A percentile compares a stretch with the other conserved stretches of the same genome.
These are phyloP conservation scores for Scytalidium sp. DNA, from an alignment of 2,329 filamentous ascomycete species.

Conservation along the genomic window DNA sequence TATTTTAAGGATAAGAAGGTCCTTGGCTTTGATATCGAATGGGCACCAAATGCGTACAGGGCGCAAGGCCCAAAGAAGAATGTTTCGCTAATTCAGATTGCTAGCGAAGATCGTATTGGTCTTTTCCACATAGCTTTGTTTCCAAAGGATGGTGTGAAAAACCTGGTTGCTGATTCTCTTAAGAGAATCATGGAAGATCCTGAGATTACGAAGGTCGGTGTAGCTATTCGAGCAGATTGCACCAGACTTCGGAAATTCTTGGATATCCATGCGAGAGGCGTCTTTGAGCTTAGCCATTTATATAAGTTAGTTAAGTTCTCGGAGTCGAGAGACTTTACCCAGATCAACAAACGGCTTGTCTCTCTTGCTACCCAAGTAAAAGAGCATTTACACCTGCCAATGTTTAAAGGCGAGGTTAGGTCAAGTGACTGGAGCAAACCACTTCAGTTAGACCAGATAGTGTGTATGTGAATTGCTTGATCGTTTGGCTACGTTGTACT, in stretches of 20 bases:
- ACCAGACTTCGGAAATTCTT: slow-evolving; percentile 67
- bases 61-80: slow-evolving; percentile 57
- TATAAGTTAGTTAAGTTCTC: slow-evolving; percentile 74
- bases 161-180: slow-evolving; percentile 69
- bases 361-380: slow-evolving; percentile 67
- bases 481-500: slow-evolving; percentile 22
- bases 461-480: slow-evolving; percentile 51
- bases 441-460: slow-evolving; percentile 62
- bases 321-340: slow-evolving; percentile 41
- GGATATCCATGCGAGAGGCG: slow-evolving; percentile 58
- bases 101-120: slow-evolving; percentile 71
- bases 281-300: slow-evolving; percentile 81
- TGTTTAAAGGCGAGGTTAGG: slow-evolving; percentile 73
- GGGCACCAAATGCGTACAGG: slow-evolving; percentile 55
- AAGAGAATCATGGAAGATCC: slow-evolving; percentile 69
- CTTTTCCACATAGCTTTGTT: slow-evolving; percentile 78
- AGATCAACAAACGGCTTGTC: slow-evolving; percentile 66
- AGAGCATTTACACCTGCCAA: slow-evolving; percentile 67
- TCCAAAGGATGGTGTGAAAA: slow-evolving; percentile 36
- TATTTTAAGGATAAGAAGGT: slow-evolving; percentile 68
- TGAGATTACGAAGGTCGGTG: slow-evolving; percentile 70
- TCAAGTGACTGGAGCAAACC: slow-evolving; percentile 69
- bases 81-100: slow-evolving; percentile 80
- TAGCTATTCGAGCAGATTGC: slow-evolving; percentile 69
- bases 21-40: slow-evolving; percentile 90